Evolutionary conservation across 305 asterid species (phyloP).

Genomic region (Plantago lanceolata): DNA sequence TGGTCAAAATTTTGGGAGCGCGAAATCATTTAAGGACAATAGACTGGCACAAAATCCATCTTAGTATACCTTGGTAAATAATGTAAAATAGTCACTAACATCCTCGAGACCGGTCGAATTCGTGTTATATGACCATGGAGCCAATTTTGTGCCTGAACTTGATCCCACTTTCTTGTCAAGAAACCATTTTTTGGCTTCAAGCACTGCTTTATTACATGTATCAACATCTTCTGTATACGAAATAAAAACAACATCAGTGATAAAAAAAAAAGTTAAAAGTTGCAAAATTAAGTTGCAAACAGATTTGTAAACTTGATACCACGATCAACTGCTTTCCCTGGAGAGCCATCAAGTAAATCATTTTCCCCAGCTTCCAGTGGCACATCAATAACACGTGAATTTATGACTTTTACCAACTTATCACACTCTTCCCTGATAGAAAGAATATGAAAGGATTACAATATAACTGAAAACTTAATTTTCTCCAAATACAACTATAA

Average conservation of each 20-base stretch:
- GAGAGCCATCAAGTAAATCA: not conserved
- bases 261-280: not conserved
- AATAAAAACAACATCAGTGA: constrained; percentile 15
- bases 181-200: constrained; percentile 68
- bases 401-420: constrained; percentile 45
- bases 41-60: constrained; percentile 10
- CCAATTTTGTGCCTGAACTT: constrained; percentile 41
- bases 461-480: constrained; percentile 8
- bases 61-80: constrained; percentile 13
- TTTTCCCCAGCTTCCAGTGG: constrained; percentile 37
- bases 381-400: constrained; percentile 55
- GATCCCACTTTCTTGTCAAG: constrained; percentile 52
- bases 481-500: constrained; percentile 1
- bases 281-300: not conserved
- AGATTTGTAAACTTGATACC: constrained; percentile 35
- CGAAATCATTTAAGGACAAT: constrained; percentile 15
- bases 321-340: constrained; percentile 1
- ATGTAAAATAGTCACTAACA: constrained; percentile 33
- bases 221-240: constrained; percentile 44
- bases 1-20: not conserved
- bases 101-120: constrained; percentile 29
- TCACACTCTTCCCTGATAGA: constrained; percentile 65
- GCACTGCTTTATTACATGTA: constrained; percentile 41
- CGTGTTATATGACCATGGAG: constrained; percentile 28
- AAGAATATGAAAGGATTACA: constrained; percentile 18